Conservation (phyloP, 2,329 filamentous ascomycete genomes). For the Pyrenochaeta sp. region DNA sequence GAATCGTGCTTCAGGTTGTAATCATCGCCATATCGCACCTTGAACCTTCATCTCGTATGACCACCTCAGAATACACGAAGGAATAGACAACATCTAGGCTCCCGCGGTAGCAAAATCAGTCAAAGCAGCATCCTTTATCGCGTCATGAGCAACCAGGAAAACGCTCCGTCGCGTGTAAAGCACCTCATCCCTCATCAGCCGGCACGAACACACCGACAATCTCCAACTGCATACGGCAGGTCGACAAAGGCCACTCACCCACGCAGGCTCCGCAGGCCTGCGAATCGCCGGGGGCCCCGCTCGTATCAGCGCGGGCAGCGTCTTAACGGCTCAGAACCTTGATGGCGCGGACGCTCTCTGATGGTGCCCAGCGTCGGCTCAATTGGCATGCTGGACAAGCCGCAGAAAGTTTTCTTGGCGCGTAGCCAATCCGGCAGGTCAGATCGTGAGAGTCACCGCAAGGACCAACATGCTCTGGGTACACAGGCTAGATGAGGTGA, state of each 20-base stretch:
- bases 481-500: slow-evolving; percentile 17
- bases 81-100: neutral
- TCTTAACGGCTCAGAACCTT: slow-evolving; percentile 21
- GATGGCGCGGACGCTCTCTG: too few species aligned
- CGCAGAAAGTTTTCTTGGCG: slow-evolving; percentile 33
- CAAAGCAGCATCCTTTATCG: slow-evolving; percentile 1
- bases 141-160: slow-evolving; percentile 4
- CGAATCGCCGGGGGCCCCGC: slow-evolving; percentile 18
- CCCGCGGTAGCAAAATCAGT: neutral
- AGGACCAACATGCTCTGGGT: slow-evolving; percentile 13
- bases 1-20: too few species aligned
- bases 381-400: slow-evolving; percentile 27
- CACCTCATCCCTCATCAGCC: slow-evolving; percentile 9
- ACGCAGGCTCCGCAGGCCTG: too few species aligned
- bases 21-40: too few species aligned
- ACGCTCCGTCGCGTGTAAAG: slow-evolving; percentile 13
- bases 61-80: neutral
- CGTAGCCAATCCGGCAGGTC: slow-evolving; percentile 25
- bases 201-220: slow-evolving; percentile 13
- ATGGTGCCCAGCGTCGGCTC: slow-evolving; percentile 21
- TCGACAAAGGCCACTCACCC: slow-evolving; percentile 19
- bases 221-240: slow-evolving; percentile 29
- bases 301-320: slow-evolving; percentile 20
- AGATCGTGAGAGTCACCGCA: slow-evolving; percentile 18
- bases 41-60: neutral